Percentiles rank a stretch among this genome's conserved stretches.
Conservation (phyloP, 164 flowering plant genomes). For the Liquidambar formosana region DNA sequence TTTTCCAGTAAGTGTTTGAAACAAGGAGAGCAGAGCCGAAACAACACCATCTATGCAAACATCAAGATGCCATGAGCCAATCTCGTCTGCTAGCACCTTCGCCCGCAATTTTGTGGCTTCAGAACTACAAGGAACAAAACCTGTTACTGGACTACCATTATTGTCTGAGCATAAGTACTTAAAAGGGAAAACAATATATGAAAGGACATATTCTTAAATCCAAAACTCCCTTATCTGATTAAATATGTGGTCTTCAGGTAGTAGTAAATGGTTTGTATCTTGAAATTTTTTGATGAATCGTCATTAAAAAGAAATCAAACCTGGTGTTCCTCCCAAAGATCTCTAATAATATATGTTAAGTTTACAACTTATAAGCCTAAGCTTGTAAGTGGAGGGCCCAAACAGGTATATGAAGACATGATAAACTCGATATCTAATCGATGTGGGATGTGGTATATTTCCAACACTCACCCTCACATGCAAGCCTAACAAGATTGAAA, state of each 20-base stretch:
- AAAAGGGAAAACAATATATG: background rate
- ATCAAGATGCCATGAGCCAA: constrained; percentile 97
- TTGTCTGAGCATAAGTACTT: background rate
- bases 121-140: constrained; percentile 56
- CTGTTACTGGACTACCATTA: constrained; percentile 7
- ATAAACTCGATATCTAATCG: no score
- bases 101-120: constrained; percentile 74
- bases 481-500: no score
- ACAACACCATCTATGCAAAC: constrained; percentile 78
- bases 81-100: constrained; percentile 80
- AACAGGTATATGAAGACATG: no score
- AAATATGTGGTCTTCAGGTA: no score
- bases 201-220: background rate
- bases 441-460: no score
- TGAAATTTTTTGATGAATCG: background rate
- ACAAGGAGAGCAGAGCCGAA: constrained; percentile 74
- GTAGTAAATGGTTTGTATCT: background rate
- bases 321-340: background rate
- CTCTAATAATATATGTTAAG: no score
- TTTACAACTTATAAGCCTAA: no score
- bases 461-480: no score
- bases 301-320: background rate
- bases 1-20: constrained; percentile 87
- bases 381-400: no score
- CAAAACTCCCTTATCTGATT: background rate